phyloP scores from a whole-genome alignment of 805 yeast species.

The Suhomyces kilbournensis region DNA sequence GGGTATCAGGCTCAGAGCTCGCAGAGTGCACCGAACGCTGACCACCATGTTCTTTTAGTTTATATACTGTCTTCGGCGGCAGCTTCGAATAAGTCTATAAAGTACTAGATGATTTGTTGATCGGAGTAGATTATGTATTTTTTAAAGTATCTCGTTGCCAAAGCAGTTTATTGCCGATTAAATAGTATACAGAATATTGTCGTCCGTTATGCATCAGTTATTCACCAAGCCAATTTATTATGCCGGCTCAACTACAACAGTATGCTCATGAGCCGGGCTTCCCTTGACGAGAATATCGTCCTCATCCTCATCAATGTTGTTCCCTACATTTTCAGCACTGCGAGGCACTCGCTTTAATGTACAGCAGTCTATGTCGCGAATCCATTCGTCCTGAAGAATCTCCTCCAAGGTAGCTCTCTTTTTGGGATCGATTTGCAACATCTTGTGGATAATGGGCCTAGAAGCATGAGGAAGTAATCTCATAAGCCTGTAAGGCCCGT shows the following conservation, averaged over 20 bases:
- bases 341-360: conserved; percentile 37
- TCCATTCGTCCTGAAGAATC: conserved; percentile 70
- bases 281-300: conserved; percentile 35
- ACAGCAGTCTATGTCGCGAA: conserved; percentile 58
- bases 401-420: conserved; percentile 67
- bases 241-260: conserved; percentile 21
- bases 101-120: no score
- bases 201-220: background rate
- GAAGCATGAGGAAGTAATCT: conserved; percentile 81
- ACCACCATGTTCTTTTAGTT: background rate
- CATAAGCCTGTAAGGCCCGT: conserved; percentile 81
- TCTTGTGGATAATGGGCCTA: conserved; percentile 67
- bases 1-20: background rate
- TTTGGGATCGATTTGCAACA: conserved; percentile 59
- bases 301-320: conserved; percentile 35
- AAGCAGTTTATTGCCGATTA: no score
- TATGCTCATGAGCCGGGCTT: conserved; percentile 39
- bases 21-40: no score
- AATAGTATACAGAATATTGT: background rate
- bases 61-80: background rate
- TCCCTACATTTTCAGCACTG: conserved; percentile 19
- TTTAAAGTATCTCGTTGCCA: no score
- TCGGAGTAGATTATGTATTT: no score
- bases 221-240: background rate
- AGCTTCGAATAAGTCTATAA: no score